Base-by-base conservation (phyloP, 441 rosid species). In the Melastoma candidum region DNA sequence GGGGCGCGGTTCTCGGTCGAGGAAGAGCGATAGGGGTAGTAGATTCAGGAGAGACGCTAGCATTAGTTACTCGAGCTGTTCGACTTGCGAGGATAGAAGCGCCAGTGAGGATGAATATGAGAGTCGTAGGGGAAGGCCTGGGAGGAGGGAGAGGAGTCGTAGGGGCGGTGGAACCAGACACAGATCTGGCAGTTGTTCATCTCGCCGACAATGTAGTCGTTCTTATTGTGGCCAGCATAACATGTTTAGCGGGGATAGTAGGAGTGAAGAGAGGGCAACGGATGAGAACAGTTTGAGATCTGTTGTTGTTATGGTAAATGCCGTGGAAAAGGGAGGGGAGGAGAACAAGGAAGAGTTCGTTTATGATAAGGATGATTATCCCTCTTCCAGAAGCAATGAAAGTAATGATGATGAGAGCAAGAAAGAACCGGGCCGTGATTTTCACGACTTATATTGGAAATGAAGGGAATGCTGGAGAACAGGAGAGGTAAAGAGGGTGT, bases 291-390 rank as follows among this genome's bases (percentile, higher is more conserved):
- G 64, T 54, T 73, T 83, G 64, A 84, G 69, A 63, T 90, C 96
- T 22, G 78, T 87, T 65, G 47, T 87, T 54, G 75, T 68, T 48
- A 67, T 75, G 51, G 13, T 58, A 11, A 66, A 61, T 51, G 60
- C 11, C 26, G 83, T 70, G 45, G 41, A 36, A 36, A 44, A 58
- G 56, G 63, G 55, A 9, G 36, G 49, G 27, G 78, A 66, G 56
- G 78, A 73, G 59, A 64, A 72, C 47, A 76, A 66, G 65, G 77
- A 82, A 46, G 89, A 79, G 63, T 67, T 77, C 36, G 63, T 61
- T 11, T 74, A 66, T 70, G 77, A 76, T 56, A 65, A 68, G 12
- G 79, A 74, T 68, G 90, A 73, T 52, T 79, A 79, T 57, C 84
- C 84, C 55, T 69, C 77, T 56, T 61, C 63, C 68, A 61, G 65